Evolutionary conservation across 352 stramenopile species (phyloP), one percentile per base, ranked within the genome.

Genomic region (Pythium folliculosum): DNA sequence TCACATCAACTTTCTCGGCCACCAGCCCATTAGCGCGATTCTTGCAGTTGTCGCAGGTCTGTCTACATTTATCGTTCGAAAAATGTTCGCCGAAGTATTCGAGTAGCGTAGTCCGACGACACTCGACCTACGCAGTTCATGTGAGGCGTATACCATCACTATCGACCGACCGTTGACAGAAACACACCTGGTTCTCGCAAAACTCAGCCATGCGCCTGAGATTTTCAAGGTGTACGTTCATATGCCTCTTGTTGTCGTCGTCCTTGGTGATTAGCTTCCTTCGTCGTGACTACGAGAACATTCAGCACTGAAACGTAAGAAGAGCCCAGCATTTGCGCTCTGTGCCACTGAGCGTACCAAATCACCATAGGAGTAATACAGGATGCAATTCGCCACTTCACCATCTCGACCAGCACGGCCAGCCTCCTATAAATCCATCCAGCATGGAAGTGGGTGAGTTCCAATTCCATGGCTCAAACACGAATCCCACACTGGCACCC

Each of bases 31-130:
- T 73, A 6, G 79, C 71, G 30, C 84, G 85, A 66, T 89, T 94
- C 57, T 93, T 95, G 80, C 88, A 96, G 59, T 96, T 96, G 65
- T 96, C 88, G 45, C 88, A 96, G 35, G 88, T 96, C 61, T 78
- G 69, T 25, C 84, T 76, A 54, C 88, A 96, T 37, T 88, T 71
- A 7, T 82, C 77, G 40, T 75, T 90, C 1, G 77, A 81, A 72
- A 96, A 96, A 65, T 96, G 86, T 52, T 96, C 88, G n/a, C 88
- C 88, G 71, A 96, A 96, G 66, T 95, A 96, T 70, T 94, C 88
- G 10, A 96, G 69, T 35, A 96, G 66, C 23, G 82, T 89, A 30
- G 86, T 95, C 55, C 88, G 80, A 10, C 88, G 80, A 57, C 88
- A 96, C 67, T 96, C 88, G 5, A 94, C 76, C 72, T 79, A 40